Evolutionary conservation across 2,329 filamentous ascomycete species (phyloP).

Genomic region (Apiospora hydei): DNA sequence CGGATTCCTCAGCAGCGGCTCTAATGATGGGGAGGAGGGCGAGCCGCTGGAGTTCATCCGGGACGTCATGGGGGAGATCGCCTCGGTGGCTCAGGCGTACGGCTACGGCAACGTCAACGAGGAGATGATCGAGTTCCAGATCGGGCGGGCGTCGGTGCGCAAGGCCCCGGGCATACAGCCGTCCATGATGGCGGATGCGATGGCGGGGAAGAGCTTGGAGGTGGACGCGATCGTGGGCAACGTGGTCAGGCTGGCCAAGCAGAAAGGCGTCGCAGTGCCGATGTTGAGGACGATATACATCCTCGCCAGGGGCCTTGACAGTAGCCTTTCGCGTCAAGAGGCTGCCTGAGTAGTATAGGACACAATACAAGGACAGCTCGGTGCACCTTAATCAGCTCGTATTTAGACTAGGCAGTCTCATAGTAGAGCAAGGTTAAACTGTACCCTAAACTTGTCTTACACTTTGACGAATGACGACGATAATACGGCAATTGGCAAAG

Average conservation of each 20-base stretch:
- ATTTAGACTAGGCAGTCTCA: neutral
- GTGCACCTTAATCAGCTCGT: neutral
- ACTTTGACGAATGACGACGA: neutral
- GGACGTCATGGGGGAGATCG: conserved; percentile 46
- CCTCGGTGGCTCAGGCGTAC: conserved; percentile 41
- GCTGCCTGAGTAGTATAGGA: too few relatives aligned
- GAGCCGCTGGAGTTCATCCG: conserved; percentile 37
- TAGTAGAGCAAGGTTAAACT: neutral
- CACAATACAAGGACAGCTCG: neutral
- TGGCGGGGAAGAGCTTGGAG: conserved; percentile 39
- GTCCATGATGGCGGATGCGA: conserved; percentile 43
- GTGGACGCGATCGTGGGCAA: conserved; percentile 46
- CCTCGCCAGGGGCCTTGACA: conserved; percentile 46
- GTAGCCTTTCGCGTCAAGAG: conserved; percentile 34
- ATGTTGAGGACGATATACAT: conserved; percentile 49
- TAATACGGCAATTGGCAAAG: neutral
- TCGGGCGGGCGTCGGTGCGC: conserved; percentile 33
- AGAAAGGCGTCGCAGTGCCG: conserved; percentile 38
- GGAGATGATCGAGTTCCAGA: conserved; percentile 40
- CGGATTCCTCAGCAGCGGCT: conserved; percentile 46
- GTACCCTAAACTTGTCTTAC: neutral
- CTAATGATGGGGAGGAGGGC: conserved; percentile 17
- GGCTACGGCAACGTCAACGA: conserved; percentile 41
- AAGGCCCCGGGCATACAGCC: conserved; percentile 39
- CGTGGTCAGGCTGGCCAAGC: conserved; percentile 37